phyloP scores from a whole-genome alignment of 2,329 filamentous ascomycete genomes.

The Cytospora piceae region DNA sequence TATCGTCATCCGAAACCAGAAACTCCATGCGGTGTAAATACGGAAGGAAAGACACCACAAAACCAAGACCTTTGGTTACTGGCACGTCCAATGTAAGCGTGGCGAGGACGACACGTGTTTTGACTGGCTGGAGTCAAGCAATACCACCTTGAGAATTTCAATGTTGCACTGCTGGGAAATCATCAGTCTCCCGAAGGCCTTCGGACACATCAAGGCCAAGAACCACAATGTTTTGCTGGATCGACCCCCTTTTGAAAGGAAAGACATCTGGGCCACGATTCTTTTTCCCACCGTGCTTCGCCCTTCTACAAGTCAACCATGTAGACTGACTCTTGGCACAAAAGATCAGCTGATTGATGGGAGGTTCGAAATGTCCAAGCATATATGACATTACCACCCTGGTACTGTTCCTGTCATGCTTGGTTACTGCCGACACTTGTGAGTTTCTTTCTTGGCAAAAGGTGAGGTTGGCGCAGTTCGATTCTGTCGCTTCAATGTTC shows the following conservation, averaged over 20 bases:
- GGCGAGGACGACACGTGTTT: conserved; percentile 17
- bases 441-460: too few species aligned
- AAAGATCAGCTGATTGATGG: not conserved
- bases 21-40: not conserved
- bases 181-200: conserved; percentile 28
- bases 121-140: conserved; percentile 25
- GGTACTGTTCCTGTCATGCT: too few species aligned
- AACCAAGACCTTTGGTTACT: conserved; percentile 2
- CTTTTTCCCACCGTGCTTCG: not conserved
- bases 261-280: not conserved
- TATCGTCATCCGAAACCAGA: not conserved
- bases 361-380: not conserved
- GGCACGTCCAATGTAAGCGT: conserved; percentile 22
- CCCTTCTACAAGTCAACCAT: not conserved
- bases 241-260: conserved; percentile 6
- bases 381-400: too few species aligned
- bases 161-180: conserved; percentile 24
- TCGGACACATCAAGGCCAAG: conserved; percentile 22
- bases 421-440: too few species aligned
- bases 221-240: conserved; percentile 11
- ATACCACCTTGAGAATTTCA: conserved; percentile 26
- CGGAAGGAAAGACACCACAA: not conserved
- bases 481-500: not conserved
- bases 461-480: not conserved
- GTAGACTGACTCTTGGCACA: not conserved